Base-by-base conservation (phyloP, 2,329 filamentous ascomycete species). In the Curvularia eragrostidis region DNA sequence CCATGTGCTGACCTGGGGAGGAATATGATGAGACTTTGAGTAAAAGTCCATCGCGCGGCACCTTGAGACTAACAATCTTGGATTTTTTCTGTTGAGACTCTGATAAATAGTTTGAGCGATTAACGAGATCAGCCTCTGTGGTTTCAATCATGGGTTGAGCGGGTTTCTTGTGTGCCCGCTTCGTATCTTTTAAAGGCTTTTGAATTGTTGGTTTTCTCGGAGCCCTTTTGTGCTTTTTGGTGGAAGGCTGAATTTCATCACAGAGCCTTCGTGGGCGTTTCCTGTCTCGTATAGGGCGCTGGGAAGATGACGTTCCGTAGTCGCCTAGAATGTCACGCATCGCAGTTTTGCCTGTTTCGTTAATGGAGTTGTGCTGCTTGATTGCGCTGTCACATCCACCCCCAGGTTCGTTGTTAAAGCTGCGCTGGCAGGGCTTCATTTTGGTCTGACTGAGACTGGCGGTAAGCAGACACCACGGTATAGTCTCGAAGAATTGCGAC, bases 271-370 rank as follows among this genome's bases (percentile, higher is more conserved):
- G 21, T 13, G 55, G 55, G 3, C 15, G 26, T 21, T 38, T 46
- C n/a, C 39, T 48, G 1, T 18, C 23, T 23, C 61, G 49, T 15
- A 12, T 23, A 4, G 58, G 43, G 12, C 61, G 52, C 8, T 51
- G 51, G 1, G 53, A 64, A 23, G 61, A 38, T 10, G 47, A 24
- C 8, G 56, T 62, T 1, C 43, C 58, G 19, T 55, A 64, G n/a
- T 59, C 48, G 5, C 38, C 39, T 4, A 5, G 23, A 10, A 48
- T 34, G 5, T 24, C 4, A 3, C 41, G 32, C 1, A 51, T 5
- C 26, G 44, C 36, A 9, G n/a, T 13, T 1, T n/a, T 2, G 13
- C 19, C 36, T 18, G n/a, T 21, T 12, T 46, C 34, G 15, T 36
- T 36, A 5, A 23, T 43, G 18, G 15, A 3, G 12, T 28, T 49